A percentile compares a stretch with the other conserved stretches of the same genome.
Conservation (phyloP, 2,329 filamentous ascomycete genomes). For the Calycina marina region DNA sequence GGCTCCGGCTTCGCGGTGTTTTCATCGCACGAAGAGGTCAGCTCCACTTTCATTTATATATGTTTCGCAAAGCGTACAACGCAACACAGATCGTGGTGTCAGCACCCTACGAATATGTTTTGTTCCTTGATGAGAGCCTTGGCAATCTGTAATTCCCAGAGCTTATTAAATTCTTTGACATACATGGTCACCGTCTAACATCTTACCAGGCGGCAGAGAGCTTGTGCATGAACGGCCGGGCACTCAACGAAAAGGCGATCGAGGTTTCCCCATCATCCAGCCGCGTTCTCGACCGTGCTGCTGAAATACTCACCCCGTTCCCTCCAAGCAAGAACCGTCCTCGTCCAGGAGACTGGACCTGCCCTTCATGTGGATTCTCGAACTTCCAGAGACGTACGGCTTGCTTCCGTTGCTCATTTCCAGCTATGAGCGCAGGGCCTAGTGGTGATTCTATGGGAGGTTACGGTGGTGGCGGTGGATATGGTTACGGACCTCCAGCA, state of each 20-base stretch:
- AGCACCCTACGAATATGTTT: conserved; percentile 17
- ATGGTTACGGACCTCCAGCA: conserved; percentile 57
- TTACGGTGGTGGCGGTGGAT: conserved; percentile 48
- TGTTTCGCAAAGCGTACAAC: conserved; percentile 18
- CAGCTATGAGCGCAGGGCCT: conserved; percentile 72
- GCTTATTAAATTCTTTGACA: conserved; percentile 20
- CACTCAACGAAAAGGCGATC: conserved; percentile 96
- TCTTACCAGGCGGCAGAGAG: conserved; percentile 72
- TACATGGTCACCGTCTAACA: conserved; percentile 22
- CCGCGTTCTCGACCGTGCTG: conserved; percentile 85
- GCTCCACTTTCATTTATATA: conserved; percentile 14
- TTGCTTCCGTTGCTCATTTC: conserved; percentile 98
- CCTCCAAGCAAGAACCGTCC: conserved; percentile 97
- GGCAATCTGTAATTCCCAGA: conserved; percentile 7
- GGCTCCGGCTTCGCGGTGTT: conserved; percentile 97
- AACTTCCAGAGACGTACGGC: conserved; percentile 98
- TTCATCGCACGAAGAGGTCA: conserved; percentile 95
- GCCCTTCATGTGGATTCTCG: conserved; percentile 94
- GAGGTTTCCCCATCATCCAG: conserved; percentile 97
- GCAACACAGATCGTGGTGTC: conserved; percentile 15
- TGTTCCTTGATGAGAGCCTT: conserved; percentile 20
- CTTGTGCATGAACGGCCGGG: conserved; percentile 97
- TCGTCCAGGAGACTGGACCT: conserved; percentile 96
- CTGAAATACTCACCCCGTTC: conserved; percentile 92
- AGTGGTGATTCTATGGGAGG: conserved; percentile 54